Percentiles rank a stretch among this genome's conserved stretches.
Evolutionary conservation across 768 basidiomycete genomes (phyloP).

Genomic region (Baorangia bicolor): DNA sequence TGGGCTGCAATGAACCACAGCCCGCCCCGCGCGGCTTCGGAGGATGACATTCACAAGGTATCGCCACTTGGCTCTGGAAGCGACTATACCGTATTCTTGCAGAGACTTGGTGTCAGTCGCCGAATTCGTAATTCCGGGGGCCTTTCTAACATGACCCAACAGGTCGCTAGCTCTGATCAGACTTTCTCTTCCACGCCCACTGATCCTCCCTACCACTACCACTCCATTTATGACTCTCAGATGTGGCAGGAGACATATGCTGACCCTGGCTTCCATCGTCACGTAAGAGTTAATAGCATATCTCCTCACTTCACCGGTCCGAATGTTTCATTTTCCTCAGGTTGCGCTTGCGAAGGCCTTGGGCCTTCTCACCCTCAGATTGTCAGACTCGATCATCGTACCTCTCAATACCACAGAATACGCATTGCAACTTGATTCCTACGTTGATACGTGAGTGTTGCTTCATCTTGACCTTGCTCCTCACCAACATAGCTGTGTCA

Average conservation of each 20-base stretch:
- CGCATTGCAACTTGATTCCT: slow-evolving; percentile 56
- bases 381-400: slow-evolving; percentile 59
- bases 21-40: slow-evolving; percentile 9
- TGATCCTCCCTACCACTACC: slow-evolving; percentile 74
- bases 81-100: slow-evolving; percentile 90
- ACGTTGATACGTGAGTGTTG: slow-evolving; percentile 55
- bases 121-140: background rate
- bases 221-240: slow-evolving; percentile 68
- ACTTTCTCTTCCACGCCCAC: slow-evolving; percentile 32
- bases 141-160: background rate
- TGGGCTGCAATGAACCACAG: slow-evolving; percentile 38
- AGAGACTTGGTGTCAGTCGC: slow-evolving; percentile 60
- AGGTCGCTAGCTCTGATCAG: slow-evolving; percentile 37
- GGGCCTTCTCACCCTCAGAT: slow-evolving; percentile 56
- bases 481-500: slow-evolving; percentile 25
- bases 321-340: slow-evolving; percentile 30
- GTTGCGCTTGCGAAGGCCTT: slow-evolving; percentile 64
- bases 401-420: slow-evolving; percentile 80
- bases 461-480: slow-evolving; percentile 24
- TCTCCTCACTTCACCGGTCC: background rate
- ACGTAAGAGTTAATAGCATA: slow-evolving; percentile 42
- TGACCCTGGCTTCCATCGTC: slow-evolving; percentile 72
- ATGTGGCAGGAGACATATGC: slow-evolving; percentile 72
- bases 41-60: slow-evolving; percentile 43
- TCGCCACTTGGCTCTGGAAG: slow-evolving; percentile 74